phyloP scores from a whole-genome alignment of 2,329 filamentous ascomycete genomes.

The Phyllachora maydis region DNA sequence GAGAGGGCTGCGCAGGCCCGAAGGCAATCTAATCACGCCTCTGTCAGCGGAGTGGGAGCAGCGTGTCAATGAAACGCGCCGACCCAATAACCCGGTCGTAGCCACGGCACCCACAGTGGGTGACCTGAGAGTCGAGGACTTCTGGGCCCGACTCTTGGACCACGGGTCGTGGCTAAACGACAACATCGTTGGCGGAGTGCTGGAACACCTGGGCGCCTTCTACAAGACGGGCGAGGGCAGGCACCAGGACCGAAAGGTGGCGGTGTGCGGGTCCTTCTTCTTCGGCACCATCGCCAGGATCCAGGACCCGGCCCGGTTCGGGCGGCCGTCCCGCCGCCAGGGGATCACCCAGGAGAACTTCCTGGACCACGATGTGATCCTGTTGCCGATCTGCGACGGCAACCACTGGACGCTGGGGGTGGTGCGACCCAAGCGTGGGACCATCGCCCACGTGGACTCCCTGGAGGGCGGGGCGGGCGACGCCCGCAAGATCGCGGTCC shows the following conservation, averaged over 20 bases:
- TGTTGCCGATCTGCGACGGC: slow-evolving; percentile 45
- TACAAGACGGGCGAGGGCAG: slow-evolving; percentile 33
- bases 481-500: slow-evolving; percentile 16
- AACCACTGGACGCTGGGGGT: slow-evolving; percentile 55
- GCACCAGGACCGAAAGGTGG: slow-evolving; percentile 33
- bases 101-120: too few species aligned
- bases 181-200: slow-evolving; percentile 44
- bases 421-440: slow-evolving; percentile 36
- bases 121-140: slow-evolving; percentile 15
- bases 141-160: slow-evolving; percentile 31
- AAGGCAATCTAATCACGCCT: slow-evolving; percentile 8
- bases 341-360: slow-evolving; percentile 41
- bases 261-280: slow-evolving; percentile 46
- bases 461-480: slow-evolving; percentile 20
- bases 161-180: slow-evolving; percentile 58
- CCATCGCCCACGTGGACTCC: slow-evolving; percentile 51
- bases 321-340: too few species aligned
- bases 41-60: slow-evolving; percentile 17
- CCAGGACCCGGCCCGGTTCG: too few species aligned
- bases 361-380: slow-evolving; percentile 41
- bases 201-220: slow-evolving; percentile 35
- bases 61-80: slow-evolving; percentile 13
- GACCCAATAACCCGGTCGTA: too few species aligned
- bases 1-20: too few species aligned
- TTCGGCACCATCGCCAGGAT: too few species aligned